These are phyloP conservation scores for Eucalyptus paniculata DNA, from an alignment of 345 rosid genomes.

Conservation along the genomic window DNA sequence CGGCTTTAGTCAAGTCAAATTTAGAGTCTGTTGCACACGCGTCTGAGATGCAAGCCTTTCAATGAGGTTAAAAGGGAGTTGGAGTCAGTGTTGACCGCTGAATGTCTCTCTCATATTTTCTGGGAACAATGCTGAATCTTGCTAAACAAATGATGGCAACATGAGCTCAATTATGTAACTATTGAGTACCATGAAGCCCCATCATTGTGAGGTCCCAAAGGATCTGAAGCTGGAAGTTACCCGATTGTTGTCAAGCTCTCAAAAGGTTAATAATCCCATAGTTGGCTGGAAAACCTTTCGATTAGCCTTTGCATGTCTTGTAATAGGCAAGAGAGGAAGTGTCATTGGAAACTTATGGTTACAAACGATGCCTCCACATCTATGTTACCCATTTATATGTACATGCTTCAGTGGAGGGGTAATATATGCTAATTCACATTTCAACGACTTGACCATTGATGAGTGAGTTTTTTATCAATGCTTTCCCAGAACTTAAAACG, in stretches of 20 bases:
- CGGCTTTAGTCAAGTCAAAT: not conserved
- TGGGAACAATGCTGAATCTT: not conserved
- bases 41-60: not conserved
- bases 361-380: not conserved
- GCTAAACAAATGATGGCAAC: not conserved
- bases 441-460: not conserved
- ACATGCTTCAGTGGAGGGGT: not conserved
- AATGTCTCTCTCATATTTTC: not conserved
- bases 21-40: not conserved
- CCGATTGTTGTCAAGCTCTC: not conserved
- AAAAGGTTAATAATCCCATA: not conserved
- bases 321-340: not conserved
- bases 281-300: not conserved
- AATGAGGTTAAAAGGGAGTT: not conserved
- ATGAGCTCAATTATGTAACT: not conserved
- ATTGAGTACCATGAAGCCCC: not conserved
- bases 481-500: not conserved
- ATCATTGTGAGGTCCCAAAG: not conserved
- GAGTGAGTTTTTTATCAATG: not conserved
- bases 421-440: not conserved
- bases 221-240: not conserved
- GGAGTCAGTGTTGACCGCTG: not conserved
- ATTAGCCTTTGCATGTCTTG: not conserved
- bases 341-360: not conserved
- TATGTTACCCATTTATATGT: not conserved